A percentile compares a stretch with the other conserved stretches of the same genome.
phyloP scores from a whole-genome alignment of 208 protist genomes.

The Phytomonas sp. region DNA sequence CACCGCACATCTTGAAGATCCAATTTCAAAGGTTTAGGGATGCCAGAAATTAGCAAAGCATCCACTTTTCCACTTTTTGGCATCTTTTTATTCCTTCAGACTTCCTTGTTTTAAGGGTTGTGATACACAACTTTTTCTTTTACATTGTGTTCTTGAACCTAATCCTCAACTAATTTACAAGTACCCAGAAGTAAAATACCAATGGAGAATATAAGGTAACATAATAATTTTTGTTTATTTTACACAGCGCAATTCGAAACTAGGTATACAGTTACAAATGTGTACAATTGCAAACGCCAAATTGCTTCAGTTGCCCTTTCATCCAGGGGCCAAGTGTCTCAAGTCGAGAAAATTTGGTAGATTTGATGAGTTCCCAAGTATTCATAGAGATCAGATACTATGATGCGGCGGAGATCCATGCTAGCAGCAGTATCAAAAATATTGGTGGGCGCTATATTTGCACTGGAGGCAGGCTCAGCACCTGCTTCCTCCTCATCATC shows the following conservation, averaged over 20 bases:
- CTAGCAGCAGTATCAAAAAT: neutral
- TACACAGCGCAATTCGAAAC: neutral
- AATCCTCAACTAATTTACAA: constrained; percentile 4
- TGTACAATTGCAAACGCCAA: neutral
- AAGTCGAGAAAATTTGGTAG: neutral
- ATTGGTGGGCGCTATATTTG: neutral
- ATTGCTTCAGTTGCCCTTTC: neutral
- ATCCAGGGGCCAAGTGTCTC: neutral
- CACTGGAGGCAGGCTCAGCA: neutral
- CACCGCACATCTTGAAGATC: neutral
- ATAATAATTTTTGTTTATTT: constrained; percentile 5
- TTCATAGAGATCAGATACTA: neutral
- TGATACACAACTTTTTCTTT: neutral
- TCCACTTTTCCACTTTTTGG: neutral
- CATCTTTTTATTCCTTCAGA: neutral
- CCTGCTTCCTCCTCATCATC: neutral
- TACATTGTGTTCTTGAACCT: constrained; percentile 1
- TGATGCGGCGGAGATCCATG: neutral
- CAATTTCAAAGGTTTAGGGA: constrained; percentile 13
- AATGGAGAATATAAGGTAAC: constrained; percentile 5
- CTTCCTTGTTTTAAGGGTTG: too few relatives aligned
- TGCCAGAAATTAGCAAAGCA: neutral
- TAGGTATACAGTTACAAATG: neutral
- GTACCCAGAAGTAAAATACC: constrained; percentile 3
- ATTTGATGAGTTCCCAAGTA: neutral